These are phyloP conservation scores for Mycena albidolilacea DNA, from an alignment of 768 basidiomycete genomes.

Conservation along the genomic window DNA sequence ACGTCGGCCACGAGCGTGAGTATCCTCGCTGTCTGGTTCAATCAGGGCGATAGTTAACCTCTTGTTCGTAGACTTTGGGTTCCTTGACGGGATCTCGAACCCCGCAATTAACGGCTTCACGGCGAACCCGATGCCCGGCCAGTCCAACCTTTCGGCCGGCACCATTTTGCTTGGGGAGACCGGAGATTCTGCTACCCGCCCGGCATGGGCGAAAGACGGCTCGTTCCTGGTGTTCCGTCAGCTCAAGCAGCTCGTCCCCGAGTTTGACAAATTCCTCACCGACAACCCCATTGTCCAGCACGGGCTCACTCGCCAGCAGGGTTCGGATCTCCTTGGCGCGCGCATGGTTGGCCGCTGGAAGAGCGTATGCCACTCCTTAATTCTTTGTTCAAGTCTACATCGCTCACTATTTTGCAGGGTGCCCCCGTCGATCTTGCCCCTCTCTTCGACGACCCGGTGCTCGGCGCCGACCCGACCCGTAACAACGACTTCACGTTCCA, in stretches of 20 bases:
- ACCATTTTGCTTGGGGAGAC: conserved; percentile 44
- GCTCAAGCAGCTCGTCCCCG: conserved; percentile 42
- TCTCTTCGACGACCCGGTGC: conserved; percentile 20
- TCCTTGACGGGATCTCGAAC: conserved; percentile 33
- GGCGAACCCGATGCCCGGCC: conserved; percentile 33
- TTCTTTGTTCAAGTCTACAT: neutral
- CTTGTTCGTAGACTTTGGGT: conserved; percentile 40
- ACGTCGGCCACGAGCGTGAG: conserved; percentile 48
- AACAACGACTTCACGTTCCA: conserved; percentile 33
- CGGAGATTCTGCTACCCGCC: conserved; percentile 40
- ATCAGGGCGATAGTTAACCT: too few species aligned
- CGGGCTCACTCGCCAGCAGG: conserved; percentile 55
- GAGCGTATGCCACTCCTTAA: conserved; percentile 52
- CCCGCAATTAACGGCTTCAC: conserved; percentile 37
- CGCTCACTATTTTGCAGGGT: conserved; percentile 14
- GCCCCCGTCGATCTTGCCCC: conserved; percentile 31
- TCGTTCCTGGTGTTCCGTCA: conserved; percentile 49
- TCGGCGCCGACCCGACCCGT: conserved; percentile 28
- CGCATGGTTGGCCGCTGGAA: conserved; percentile 65
- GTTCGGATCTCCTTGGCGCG: conserved; percentile 66
- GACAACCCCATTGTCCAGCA: conserved; percentile 55
- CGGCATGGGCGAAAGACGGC: conserved; percentile 47
- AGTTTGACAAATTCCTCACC: conserved; percentile 61
- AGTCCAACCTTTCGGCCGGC: conserved; percentile 35
- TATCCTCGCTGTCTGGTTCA: neutral